Evolutionary conservation across 306 rosid genomes (phyloP).

Genomic region (Malus fusca): DNA sequence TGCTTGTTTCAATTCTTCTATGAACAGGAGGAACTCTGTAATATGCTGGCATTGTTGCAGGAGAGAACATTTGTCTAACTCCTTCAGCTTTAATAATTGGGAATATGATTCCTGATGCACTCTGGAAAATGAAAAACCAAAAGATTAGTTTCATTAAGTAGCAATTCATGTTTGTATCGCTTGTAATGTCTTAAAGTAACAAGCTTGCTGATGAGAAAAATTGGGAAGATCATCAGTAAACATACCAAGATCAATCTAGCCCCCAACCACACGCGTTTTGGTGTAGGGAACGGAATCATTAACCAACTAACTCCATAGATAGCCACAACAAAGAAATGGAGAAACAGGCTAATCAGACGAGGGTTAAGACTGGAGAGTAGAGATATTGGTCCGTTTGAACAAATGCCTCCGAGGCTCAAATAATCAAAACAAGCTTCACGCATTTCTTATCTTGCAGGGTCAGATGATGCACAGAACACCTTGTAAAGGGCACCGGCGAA

Average conservation of each 20-base stretch:
- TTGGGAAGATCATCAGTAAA: not conserved
- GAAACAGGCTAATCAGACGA: constrained; percentile 50
- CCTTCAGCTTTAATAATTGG: constrained; percentile 78
- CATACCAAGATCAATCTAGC: constrained; percentile 48
- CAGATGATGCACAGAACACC: constrained; percentile 75
- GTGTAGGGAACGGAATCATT: constrained; percentile 59
- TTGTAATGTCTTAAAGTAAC: not conserved
- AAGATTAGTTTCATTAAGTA: not conserved
- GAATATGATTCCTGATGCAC: constrained; percentile 62
- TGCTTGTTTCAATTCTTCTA: not conserved
- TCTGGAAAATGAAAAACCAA: constrained; percentile 26
- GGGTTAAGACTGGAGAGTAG: constrained; percentile 75
- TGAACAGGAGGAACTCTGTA: constrained; percentile 58
- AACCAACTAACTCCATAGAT: constrained; percentile 73
- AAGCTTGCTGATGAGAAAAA: not conserved
- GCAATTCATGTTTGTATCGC: not conserved
- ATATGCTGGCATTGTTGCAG: constrained; percentile 63
- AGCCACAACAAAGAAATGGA: constrained; percentile 71
- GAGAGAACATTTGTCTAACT: constrained; percentile 75
- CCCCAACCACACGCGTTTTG: constrained; percentile 53
- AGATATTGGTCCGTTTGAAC: constrained; percentile 64
- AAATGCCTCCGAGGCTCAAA: constrained; percentile 72
- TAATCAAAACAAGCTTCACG: constrained; percentile 71
- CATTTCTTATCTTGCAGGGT: constrained; percentile 66
- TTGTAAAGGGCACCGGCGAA: constrained; percentile 69